Evolutionary conservation across 169 alveolate species (phyloP).

Genomic region (Plasmodium chabaudi): DNA sequence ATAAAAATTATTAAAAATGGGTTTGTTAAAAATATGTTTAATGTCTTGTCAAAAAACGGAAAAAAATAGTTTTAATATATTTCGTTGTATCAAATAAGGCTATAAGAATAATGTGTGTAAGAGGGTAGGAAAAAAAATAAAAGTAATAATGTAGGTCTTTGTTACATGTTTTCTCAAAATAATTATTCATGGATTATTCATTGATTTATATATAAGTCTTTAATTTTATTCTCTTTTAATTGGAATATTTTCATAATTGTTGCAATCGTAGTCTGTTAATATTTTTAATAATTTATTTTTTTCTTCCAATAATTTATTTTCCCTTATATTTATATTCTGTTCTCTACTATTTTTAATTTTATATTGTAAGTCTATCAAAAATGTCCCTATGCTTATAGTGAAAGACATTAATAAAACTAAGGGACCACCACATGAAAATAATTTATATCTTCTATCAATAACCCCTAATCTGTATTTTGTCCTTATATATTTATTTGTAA

Average conservation of each 20-base stretch:
- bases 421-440: conserved; percentile 72
- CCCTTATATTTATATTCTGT: conserved; percentile 68
- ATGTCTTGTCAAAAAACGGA: too few species aligned
- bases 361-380: conserved; percentile 58
- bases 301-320: conserved; percentile 62
- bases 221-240: conserved; percentile 27
- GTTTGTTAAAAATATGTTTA: too few species aligned
- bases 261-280: conserved; percentile 61
- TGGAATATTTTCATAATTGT: conserved; percentile 72
- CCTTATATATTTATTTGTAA: conserved; percentile 31
- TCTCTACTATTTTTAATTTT: conserved; percentile 52
- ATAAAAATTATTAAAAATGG: too few species aligned
- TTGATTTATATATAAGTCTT: too few species aligned
- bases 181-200: too few species aligned
- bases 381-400: conserved; percentile 67
- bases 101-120: too few species aligned
- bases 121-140: too few species aligned
- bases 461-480: conserved; percentile 61
- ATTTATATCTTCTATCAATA: conserved; percentile 66
- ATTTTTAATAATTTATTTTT: conserved; percentile 63
- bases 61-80: too few species aligned
- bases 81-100: too few species aligned
- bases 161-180: too few species aligned
- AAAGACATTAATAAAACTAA: conserved; percentile 52
- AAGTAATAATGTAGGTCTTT: too few species aligned